These are phyloP conservation scores for Penicillium crystallinum DNA, from an alignment of 495 filamentous ascomycete species.

Conservation along the genomic window DNA sequence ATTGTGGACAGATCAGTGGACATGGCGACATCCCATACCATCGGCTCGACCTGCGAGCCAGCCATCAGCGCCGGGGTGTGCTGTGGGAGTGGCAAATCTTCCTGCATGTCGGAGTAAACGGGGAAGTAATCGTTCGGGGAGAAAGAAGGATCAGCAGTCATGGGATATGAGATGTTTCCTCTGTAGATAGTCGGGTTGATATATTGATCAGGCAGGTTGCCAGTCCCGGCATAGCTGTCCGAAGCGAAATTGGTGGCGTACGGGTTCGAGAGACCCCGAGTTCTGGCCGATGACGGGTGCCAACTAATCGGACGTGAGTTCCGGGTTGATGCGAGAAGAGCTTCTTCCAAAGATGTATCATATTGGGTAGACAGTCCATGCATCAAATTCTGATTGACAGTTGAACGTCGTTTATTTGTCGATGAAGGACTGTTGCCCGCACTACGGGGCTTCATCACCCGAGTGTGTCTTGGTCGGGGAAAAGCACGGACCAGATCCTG, in stretches of 20 bases:
- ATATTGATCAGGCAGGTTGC: constrained; percentile 21
- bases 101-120: constrained; percentile 28
- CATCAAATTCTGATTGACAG: constrained; percentile 45
- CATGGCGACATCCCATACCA: constrained; percentile 25
- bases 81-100: constrained; percentile 36
- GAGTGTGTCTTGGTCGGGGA: constrained; percentile 35
- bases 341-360: constrained; percentile 27
- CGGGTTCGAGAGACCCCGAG: constrained; percentile 31
- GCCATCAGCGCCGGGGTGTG: constrained; percentile 35
- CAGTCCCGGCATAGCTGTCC: constrained; percentile 27
- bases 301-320: constrained; percentile 61
- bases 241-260: constrained; percentile 16
- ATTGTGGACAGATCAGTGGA: constrained; percentile 16
- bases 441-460: constrained; percentile 63
- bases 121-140: constrained; percentile 26
- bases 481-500: constrained; percentile 33
- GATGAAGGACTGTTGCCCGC: constrained; percentile 66
- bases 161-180: constrained; percentile 25
- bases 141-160: constrained; percentile 27
- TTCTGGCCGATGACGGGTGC: constrained; percentile 53
- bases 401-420: constrained; percentile 49
- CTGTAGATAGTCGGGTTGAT: constrained; percentile 20
- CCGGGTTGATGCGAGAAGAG: constrained; percentile 36
- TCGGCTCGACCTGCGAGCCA: constrained; percentile 35
- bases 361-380: constrained; percentile 24